A percentile compares a stretch with the other conserved stretches of the same genome.
phyloP scores from a whole-genome alignment of 164 flowering plant genomes.

The Sextonia rubra region DNA sequence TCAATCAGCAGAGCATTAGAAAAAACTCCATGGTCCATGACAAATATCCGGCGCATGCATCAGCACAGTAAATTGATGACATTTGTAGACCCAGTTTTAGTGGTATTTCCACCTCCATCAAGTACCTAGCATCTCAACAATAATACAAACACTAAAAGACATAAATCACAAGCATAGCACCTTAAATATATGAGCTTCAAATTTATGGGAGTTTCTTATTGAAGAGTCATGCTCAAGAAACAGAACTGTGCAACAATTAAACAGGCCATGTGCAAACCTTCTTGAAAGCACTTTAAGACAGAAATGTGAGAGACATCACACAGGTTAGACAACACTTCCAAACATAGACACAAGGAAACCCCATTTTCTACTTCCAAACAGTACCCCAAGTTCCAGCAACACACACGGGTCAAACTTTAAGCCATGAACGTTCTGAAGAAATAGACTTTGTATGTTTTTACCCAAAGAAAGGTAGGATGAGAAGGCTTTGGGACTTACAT shows the following conservation, averaged over 20 bases:
- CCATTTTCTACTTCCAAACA: background rate
- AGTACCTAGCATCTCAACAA: background rate
- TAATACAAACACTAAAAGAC: background rate
- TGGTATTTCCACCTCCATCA: background rate
- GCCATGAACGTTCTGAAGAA: background rate
- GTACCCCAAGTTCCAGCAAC: background rate
- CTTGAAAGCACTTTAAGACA: background rate
- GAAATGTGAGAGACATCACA: slow-evolving; percentile 1
- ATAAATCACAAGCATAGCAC: background rate
- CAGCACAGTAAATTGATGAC: background rate
- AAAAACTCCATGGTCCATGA: background rate
- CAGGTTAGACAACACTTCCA: background rate
- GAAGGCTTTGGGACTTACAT: background rate
- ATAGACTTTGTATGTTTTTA: background rate
- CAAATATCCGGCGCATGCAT: background rate
- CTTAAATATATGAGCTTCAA: background rate
- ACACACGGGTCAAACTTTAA: background rate
- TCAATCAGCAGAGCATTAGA: background rate
- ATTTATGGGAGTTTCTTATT: too few relatives aligned
- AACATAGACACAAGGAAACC: background rate
- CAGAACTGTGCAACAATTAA: background rate
- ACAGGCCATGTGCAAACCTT: background rate
- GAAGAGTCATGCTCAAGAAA: background rate
- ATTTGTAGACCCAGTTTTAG: background rate
- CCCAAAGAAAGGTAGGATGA: background rate